Base-by-base conservation (phyloP, 2,329 filamentous ascomycete genomes). In the Nannizzia gypsea region DNA sequence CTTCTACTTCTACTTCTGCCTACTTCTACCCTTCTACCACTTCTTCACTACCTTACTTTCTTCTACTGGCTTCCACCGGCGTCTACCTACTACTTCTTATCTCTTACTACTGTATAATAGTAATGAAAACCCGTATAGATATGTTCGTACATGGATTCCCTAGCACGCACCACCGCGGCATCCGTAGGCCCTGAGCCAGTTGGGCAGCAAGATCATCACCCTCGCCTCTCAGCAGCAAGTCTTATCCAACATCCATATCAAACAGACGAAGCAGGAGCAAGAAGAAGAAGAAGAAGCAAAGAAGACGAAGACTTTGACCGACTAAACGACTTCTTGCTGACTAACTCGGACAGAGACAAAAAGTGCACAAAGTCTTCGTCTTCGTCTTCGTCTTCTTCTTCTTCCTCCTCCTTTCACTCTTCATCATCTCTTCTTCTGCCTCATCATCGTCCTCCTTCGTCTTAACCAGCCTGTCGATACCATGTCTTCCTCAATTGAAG, bases 401-500 rank as follows among this genome's bases (percentile, higher is more conserved):
- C 13, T 42, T 42, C 38, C n/a, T 42, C n/a, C n/a, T n/a, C n/a
- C n/a, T n/a, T n/a, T n/a, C 38, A 42, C 15, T 42, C 38, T 17
- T 15, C 15, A n/a, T 17, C 38, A 42, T n/a, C 38, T 15, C 38
- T 17, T 42, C 38, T 42, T 4, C 38, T 20, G n/a, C n/a, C 15
- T n/a, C 38, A 36, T n/a, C 38, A n/a, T n/a, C 38, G 15, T 17
- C 15, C 6, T 6, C 11, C 11, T 24, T 24, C 31, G 9, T 5
- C 11, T 15, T 50, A 50, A 15, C 20, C 44, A 50, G 44, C 50
- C 15, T 52, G 50, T 22, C 13, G 22, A 22, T 26, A 50, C n/a
- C 26, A 54, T 52, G 22, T 28, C 22, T 26, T 34, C 56, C 22
- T 44, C 55, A 52, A 52, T 61, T 59, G 60, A 64, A 62, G 62